Evolutionary conservation across 2,329 filamentous ascomycete genomes (phyloP).

Genomic region (Aspergillus novoparasiticus): DNA sequence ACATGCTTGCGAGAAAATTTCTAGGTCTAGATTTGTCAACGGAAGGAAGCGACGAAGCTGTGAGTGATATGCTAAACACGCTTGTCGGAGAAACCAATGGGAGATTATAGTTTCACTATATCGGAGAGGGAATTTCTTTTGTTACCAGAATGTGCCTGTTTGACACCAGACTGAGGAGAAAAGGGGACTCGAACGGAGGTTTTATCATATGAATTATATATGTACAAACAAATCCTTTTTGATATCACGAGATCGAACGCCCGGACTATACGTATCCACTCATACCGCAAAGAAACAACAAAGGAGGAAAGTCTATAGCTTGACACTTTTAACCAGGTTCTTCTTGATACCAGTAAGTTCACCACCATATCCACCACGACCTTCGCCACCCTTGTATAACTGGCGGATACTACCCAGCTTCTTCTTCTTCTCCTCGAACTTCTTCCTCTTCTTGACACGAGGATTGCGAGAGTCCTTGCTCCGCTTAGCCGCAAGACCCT

Average conservation of each 20-base stretch:
- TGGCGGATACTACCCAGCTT: constrained; percentile 86
- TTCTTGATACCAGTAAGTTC: constrained; percentile 96
- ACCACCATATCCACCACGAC: constrained; percentile 82
- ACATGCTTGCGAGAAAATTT: constrained; percentile 21
- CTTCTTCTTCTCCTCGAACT: constrained; percentile 96
- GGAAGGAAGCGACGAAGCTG: background rate
- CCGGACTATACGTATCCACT: constrained; percentile 19
- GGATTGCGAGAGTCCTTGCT: constrained; percentile 96
- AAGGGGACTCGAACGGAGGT: background rate
- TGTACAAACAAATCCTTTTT: constrained; percentile 27
- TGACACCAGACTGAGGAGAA: background rate
- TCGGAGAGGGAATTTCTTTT: background rate
- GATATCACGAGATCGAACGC: constrained; percentile 22
- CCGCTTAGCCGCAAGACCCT: constrained; percentile 83
- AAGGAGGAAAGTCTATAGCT: constrained; percentile 61
- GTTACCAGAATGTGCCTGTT: background rate
- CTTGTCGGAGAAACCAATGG: constrained; percentile 7
- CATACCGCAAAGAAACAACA: constrained; percentile 16
- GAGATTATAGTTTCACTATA: background rate
- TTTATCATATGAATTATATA: constrained; percentile 22
- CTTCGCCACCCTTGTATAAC: constrained; percentile 82
- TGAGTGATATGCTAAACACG: constrained; percentile 12
- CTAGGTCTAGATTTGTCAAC: constrained; percentile 17
- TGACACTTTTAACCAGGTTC: constrained; percentile 88
- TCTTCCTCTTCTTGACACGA: constrained; percentile 96